phyloP scores from a whole-genome alignment of 768 basidiomycete genomes.

The Gymnopilus junonius region DNA sequence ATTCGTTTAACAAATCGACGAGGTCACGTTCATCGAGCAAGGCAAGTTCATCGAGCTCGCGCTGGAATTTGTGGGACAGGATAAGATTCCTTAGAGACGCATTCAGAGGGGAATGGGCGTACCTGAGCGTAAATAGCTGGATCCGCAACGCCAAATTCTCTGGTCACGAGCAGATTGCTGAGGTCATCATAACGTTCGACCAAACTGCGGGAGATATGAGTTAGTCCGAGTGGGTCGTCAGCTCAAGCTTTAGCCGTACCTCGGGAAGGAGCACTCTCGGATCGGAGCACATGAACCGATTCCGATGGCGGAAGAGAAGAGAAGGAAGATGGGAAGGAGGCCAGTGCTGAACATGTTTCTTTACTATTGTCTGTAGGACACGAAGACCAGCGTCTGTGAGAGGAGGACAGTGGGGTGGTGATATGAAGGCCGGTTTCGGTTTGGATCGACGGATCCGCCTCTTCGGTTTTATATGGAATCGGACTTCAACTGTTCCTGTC shows the following conservation, averaged over 20 bases:
- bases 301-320: background rate
- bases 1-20: background rate
- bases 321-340: background rate
- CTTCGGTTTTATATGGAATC: background rate
- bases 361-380: background rate
- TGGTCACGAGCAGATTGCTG: background rate
- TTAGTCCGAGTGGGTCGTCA: background rate
- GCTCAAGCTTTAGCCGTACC: background rate
- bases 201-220: background rate
- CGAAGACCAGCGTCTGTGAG: background rate
- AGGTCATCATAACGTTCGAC: background rate
- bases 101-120: background rate
- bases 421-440: background rate
- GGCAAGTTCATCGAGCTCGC: background rate
- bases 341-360: background rate
- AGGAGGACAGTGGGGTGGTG: background rate
- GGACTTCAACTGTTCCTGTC: background rate
- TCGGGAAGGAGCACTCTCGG: background rate
- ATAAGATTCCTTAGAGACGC: background rate
- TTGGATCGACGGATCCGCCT: background rate
- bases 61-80: background rate
- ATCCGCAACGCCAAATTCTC: background rate
- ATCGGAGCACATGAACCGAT: background rate
- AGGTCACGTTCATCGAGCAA: background rate
- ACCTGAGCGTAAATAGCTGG: background rate